Evolutionary conservation across 1,139 yeast species (phyloP).

Genomic region (Sugiyamaella sp.): DNA sequence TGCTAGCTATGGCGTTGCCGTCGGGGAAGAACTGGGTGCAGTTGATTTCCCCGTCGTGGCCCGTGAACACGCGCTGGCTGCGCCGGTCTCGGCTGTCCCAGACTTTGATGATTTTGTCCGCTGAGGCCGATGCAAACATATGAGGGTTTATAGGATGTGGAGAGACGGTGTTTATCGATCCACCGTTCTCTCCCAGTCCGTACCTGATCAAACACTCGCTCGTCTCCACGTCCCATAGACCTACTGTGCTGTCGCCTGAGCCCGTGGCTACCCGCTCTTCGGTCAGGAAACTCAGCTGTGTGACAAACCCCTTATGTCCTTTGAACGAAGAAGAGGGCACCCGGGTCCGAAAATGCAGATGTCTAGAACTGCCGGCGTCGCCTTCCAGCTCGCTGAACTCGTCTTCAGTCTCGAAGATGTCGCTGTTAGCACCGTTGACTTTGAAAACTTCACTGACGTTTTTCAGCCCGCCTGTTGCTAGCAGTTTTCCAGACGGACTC

Average conservation of each 20-base stretch:
- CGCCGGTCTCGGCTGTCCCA: constrained; percentile 90
- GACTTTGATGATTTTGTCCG: constrained; percentile 89
- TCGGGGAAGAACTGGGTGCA: constrained; percentile 69
- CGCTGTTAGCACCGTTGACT: constrained; percentile 15
- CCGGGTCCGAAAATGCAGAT: constrained; percentile 4
- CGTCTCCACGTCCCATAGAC: constrained; percentile 75
- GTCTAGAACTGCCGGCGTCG: background rate
- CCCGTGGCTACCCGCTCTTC: constrained; percentile 63
- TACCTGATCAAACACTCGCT: constrained; percentile 60
- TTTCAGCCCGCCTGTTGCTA: constrained; percentile 84
- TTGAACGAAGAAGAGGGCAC: constrained; percentile 56
- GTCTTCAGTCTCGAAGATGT: constrained; percentile 29
- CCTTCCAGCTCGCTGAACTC: constrained; percentile 13
- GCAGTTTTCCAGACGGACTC: constrained; percentile 64
- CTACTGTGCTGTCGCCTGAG: constrained; percentile 83
- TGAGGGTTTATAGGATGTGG: constrained; percentile 47
- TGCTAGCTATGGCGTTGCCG: constrained; percentile 55
- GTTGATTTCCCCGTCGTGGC: constrained; percentile 69
- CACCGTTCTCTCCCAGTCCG: constrained; percentile 71
- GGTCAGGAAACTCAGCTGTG: constrained; percentile 69
- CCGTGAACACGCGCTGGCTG: constrained; percentile 64
- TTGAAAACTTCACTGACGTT: constrained; percentile 72
- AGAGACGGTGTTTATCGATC: constrained; percentile 70
- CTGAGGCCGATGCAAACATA: constrained; percentile 84
- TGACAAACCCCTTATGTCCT: constrained; percentile 83